These are phyloP conservation scores for Calonectria pteridis DNA, from an alignment of 2,329 filamentous ascomycete species.

Conservation along the genomic window DNA sequence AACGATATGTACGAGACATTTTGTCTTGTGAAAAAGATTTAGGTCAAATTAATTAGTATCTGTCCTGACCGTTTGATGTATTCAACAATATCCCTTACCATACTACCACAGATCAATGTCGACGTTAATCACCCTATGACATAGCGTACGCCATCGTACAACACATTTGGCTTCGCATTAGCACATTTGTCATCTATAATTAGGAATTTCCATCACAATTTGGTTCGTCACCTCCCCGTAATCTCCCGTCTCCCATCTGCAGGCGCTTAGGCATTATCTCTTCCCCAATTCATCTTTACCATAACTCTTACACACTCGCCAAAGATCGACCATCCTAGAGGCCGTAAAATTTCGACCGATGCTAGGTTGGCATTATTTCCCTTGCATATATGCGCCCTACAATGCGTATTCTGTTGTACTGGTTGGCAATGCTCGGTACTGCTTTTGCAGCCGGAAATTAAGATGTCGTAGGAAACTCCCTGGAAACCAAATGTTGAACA, in stretches of 20 bases:
- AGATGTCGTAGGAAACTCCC: constrained; percentile 34
- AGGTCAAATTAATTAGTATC: neutral
- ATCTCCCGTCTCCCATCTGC: neutral
- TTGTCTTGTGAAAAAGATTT: constrained; percentile 13
- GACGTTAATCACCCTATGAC: no score
- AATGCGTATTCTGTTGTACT: neutral
- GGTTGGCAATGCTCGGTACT: constrained; percentile 8
- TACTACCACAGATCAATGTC: no score
- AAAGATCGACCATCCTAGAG: neutral
- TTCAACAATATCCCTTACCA: no score
- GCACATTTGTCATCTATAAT: neutral
- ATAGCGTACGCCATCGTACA: no score
- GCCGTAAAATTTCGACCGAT: neutral
- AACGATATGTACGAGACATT: constrained; percentile 32
- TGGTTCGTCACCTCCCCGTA: no score
- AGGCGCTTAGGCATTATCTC: neutral
- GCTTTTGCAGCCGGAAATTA: constrained; percentile 27
- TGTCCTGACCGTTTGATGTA: neutral
- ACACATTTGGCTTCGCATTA: no score
- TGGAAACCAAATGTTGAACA: constrained; percentile 38
- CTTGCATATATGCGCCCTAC: neutral
- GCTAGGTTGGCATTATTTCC: neutral
- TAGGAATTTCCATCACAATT: neutral
- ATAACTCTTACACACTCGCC: neutral
- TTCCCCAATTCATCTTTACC: neutral